Evolutionary conservation across 1,284 basidiomycete species (phyloP).

Genomic region (Waitea zeae): DNA sequence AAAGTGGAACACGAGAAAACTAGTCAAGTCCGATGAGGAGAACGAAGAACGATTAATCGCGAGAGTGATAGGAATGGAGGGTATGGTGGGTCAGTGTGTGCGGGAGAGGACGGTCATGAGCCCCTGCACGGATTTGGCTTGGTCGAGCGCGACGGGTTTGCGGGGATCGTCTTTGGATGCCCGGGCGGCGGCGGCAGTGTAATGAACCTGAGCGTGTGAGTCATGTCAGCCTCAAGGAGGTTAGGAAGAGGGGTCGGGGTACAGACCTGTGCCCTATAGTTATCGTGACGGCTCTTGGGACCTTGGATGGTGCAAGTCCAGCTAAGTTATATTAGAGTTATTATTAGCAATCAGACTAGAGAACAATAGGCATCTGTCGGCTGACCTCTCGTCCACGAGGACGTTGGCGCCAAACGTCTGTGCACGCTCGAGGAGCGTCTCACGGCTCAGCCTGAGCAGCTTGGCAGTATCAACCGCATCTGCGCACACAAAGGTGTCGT

Average conservation of each 20-base stretch:
- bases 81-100: too few species aligned
- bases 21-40: too few species aligned
- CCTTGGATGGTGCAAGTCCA: slow-evolving; percentile 45
- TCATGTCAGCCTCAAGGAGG: slow-evolving; percentile 3
- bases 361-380: slow-evolving; percentile 8
- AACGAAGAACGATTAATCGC: too few species aligned
- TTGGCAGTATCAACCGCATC: slow-evolving; percentile 34
- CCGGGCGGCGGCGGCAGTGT: slow-evolving; percentile 29
- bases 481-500: not conserved
- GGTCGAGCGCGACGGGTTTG: slow-evolving; percentile 15
- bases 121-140: slow-evolving; percentile 15
- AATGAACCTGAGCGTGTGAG: slow-evolving; percentile 31
- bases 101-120: slow-evolving; percentile 20
- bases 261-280: slow-evolving; percentile 43
- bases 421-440: slow-evolving; percentile 33
- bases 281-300: slow-evolving; percentile 28
- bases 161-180: slow-evolving; percentile 15
- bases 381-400: slow-evolving; percentile 52
- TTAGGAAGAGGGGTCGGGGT: slow-evolving; percentile 1
- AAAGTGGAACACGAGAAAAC: too few species aligned
- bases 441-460: slow-evolving; percentile 36
- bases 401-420: slow-evolving; percentile 34
- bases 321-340: slow-evolving; percentile 15
- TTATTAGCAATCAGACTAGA: slow-evolving; percentile 4
- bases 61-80: too few species aligned